Conservation (phyloP, 1,284 basidiomycete genomes). For the Ganoderma boninense region DNA sequence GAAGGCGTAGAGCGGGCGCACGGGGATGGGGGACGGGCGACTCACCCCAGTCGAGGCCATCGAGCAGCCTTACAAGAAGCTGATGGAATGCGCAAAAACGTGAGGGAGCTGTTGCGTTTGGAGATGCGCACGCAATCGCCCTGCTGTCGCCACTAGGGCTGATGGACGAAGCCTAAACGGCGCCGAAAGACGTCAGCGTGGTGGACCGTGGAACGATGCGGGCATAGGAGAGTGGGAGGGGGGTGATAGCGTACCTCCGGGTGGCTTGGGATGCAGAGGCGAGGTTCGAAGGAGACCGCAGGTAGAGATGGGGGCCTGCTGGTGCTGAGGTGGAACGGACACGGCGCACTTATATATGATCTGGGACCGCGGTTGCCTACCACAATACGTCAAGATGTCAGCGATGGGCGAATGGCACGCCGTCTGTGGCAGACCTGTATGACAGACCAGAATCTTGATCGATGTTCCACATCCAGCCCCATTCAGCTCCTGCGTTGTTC, state of each 20-base stretch:
- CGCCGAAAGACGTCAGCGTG: background rate
- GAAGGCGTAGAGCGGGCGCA: background rate
- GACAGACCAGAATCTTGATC: constrained; percentile 25
- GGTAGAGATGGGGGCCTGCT: background rate
- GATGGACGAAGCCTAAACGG: background rate
- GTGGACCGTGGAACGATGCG: background rate
- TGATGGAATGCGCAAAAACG: constrained; percentile 47
- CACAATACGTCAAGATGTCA: background rate
- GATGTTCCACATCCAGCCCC: constrained; percentile 15
- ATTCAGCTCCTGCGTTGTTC: constrained; percentile 20
- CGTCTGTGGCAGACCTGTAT: background rate
- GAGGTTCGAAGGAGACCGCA: constrained; percentile 7
- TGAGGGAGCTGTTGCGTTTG: constrained; percentile 41
- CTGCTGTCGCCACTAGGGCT: background rate
- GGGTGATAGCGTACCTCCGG: constrained; percentile 4
- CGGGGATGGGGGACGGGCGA: constrained; percentile 3
- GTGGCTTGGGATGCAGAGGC: constrained; percentile 12
- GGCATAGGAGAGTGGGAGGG: background rate
- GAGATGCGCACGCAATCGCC: constrained; percentile 31
- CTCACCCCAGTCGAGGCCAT: constrained; percentile 45
- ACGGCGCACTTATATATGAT: background rate
- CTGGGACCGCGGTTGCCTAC: background rate
- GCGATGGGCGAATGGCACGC: background rate
- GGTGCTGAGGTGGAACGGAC: background rate
- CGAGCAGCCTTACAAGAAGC: constrained; percentile 53